Evolutionary conservation across 2,329 filamentous ascomycete genomes (phyloP), one percentile per base, ranked within the genome.

Genomic region (Penicillium sp.): DNA sequence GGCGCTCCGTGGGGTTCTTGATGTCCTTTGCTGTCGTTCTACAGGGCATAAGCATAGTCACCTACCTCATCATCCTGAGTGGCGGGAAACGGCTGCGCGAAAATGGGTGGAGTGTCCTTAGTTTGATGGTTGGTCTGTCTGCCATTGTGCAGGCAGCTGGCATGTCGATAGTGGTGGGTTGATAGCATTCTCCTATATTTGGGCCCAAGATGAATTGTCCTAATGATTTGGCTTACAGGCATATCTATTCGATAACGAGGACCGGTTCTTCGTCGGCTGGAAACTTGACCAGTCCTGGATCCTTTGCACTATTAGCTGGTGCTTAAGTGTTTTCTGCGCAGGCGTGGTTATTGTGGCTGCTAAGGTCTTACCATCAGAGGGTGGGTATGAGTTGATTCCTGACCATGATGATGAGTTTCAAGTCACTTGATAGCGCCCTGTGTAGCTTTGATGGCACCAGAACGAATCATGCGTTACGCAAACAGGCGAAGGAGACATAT

Each of bases 1-100:
- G 93, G 93, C 85, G 90, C 58, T 91, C 87, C 27, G 87, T 91
- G 36, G 92, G 90, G 25, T 97, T 97, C 76, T 77, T 96, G 63
- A 91, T 96, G 79, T 90, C 88, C 52, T 90, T 97, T 67, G 84
- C 89, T 8, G 85, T 91, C 38, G 86, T 96, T n/a, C 73, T 94
- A 39, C 88, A 96, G 74, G 83, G 94, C 41, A 91, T 89, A 55
- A 87, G 87, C 7, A 76, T 96, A n/a, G 87, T 96, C 29, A 85
- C 87, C 19, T 96, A 93, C 75, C 70, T 88, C 31, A 85, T 96
- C 49, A 86, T 96, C 47, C 78, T 97, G 64, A 78, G 82, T 1
- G 92, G 93, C 19, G 91, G 92, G 36, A 89, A 91, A 73, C 86
- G 88, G 67, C 88, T 89, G 77, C 82, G 93, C 55, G 89, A 92